Base-by-base conservation (phyloP, 106 monocot genomes). In the Apostasia ramifera region DNA sequence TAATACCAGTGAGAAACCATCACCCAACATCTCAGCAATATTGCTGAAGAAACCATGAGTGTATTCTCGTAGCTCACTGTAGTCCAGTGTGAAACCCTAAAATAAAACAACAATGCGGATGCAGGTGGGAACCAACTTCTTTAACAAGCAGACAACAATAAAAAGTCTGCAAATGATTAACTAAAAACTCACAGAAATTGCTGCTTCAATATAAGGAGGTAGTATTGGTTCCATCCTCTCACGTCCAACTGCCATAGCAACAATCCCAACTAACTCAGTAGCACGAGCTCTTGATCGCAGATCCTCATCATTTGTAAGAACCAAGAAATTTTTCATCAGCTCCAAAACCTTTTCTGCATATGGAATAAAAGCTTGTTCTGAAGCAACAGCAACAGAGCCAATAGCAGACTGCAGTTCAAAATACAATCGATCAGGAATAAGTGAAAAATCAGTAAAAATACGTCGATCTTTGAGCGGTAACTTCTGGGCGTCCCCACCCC, bases 11-110 rank as follows among this genome's bases (percentile, higher is more conserved):
- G 79, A 57, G 65, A 98, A 98, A 61, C 80, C 85, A 80, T 88
- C 90, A 81, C 69, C 89, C 60, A 98, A 81, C 51, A 98, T 85
- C 77, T 98, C 98, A 67, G 98, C 89, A 67, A 93, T 76, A 83
- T 93, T 98, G 70, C 98, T 98, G 64, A 98, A 98, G 67, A 98
- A 98, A 44, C 98, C 98, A 82, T 98, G 86, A 52, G 98, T 93
- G 68, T 98, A 98, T 68, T 98, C 98, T 68, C 98, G 86, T 70
- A 98, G 93, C 68, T 98, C 98, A 65, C 85, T 98, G 49, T 73
- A 98, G 7, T 98, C 93, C 74, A 98, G 76, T 55, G 85, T 57
- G 68, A 90, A 98, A 70, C 98, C 98, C 97, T 98, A 72, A 59
- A 51, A 77, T 68, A 14, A 77, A 4, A 61, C 41, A 61, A 26